Evolutionary conservation across 495 filamentous ascomycete genomes (phyloP).

Genomic region (Penicillium roqueforti): DNA sequence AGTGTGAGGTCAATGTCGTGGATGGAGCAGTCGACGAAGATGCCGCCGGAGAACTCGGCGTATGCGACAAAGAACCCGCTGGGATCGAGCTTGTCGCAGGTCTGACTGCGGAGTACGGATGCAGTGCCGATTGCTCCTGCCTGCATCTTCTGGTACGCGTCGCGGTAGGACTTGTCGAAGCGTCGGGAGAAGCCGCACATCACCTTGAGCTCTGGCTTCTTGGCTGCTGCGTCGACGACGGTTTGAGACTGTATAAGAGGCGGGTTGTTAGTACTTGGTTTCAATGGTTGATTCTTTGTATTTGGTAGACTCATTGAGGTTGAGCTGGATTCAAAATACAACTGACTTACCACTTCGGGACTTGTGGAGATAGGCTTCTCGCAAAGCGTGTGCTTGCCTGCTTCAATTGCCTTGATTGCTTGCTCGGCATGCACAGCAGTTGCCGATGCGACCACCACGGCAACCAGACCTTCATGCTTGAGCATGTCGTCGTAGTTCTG

Average conservation of each 20-base stretch:
- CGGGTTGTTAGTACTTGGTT: not conserved
- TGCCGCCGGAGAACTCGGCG: constrained; percentile 54
- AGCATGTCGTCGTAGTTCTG: constrained; percentile 56
- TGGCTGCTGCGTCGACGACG: constrained; percentile 48
- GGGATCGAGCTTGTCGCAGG: constrained; percentile 55
- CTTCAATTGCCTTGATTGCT: constrained; percentile 52
- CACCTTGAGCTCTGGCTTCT: constrained; percentile 42
- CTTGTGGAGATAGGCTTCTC: constrained; percentile 53
- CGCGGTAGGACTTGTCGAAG: constrained; percentile 54
- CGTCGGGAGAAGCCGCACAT: constrained; percentile 59
- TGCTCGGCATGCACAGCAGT: constrained; percentile 55
- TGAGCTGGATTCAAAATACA: not conserved
- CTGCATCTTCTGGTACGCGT: constrained; percentile 44
- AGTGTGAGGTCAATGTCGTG: constrained; percentile 57
- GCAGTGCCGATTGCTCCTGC: constrained; percentile 48
- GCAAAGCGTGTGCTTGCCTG: constrained; percentile 52
- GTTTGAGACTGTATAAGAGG: constrained; percentile 41
- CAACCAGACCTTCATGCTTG: constrained; percentile 49
- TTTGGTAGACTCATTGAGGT: not conserved
- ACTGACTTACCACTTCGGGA: constrained; percentile 46
- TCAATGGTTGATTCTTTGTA: not conserved
- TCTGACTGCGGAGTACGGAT: constrained; percentile 52
- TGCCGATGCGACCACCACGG: constrained; percentile 49
- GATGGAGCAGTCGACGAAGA: constrained; percentile 57
- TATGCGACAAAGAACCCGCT: constrained; percentile 55